Conservation (phyloP, 164 flowering plant genomes). For the Echeveria elegans region DNA sequence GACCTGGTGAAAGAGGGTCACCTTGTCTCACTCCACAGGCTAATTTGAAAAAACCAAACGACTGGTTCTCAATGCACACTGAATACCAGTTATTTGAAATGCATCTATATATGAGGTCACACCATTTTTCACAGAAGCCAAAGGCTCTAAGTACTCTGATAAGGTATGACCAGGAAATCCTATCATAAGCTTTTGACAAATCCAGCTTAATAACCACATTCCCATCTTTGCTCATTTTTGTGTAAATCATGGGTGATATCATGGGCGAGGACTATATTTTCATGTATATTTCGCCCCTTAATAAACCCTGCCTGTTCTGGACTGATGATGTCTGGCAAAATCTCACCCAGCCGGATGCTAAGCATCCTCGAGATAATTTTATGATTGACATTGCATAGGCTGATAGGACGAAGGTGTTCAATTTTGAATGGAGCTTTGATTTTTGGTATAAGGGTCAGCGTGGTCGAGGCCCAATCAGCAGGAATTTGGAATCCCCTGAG, state of each 20-base stretch:
- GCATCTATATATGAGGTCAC: background rate
- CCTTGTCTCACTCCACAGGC: background rate
- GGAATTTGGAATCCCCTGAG: background rate
- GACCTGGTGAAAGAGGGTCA: background rate
- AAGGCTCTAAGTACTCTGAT: background rate
- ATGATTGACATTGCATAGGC: background rate
- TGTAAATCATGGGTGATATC: background rate
- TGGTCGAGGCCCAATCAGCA: background rate
- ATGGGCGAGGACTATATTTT: background rate
- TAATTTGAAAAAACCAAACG: background rate
- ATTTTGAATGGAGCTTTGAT: background rate
- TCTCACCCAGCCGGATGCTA: background rate
- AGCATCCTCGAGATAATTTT: slow-evolving; percentile 1
- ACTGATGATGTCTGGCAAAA: background rate
- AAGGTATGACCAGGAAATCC: background rate
- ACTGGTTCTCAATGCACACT: background rate
- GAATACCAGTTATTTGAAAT: background rate
- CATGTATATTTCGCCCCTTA: background rate
- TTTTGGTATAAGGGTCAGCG: background rate
- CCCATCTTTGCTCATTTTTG: background rate
- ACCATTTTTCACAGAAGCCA: background rate
- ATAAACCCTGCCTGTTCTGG: background rate
- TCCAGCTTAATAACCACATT: slow-evolving; percentile 2
- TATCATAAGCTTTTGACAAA: background rate
- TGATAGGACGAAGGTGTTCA: background rate